phyloP scores from a whole-genome alignment of 129 eudicot genomes.

The Helichrysum umbraculigerum region DNA sequence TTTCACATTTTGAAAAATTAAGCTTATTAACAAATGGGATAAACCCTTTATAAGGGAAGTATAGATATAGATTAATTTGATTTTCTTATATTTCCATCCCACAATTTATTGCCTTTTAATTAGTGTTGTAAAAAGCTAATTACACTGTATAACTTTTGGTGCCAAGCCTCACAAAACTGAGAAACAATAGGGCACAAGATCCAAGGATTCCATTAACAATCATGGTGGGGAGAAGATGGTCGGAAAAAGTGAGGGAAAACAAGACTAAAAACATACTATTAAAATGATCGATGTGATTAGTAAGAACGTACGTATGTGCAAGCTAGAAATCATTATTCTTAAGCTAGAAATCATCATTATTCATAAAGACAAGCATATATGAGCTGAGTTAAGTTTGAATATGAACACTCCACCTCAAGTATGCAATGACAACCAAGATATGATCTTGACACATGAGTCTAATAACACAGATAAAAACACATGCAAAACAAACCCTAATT shows the following conservation, averaged over 20 bases:
- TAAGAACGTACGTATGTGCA: neutral
- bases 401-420: slow-evolving; percentile 12
- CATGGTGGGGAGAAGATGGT: slow-evolving; percentile 17
- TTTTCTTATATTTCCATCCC: neutral
- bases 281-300: neutral
- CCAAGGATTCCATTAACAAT: slow-evolving; percentile 27
- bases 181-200: slow-evolving; percentile 23
- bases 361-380: slow-evolving; percentile 16
- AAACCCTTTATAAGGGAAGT: too few species aligned
- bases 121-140: neutral
- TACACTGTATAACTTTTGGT: slow-evolving; percentile 5
- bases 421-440: slow-evolving; percentile 15
- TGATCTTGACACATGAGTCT: slow-evolving; percentile 23
- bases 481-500: slow-evolving; percentile 28
- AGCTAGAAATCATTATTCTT: neutral
- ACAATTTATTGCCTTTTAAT: neutral
- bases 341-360: neutral
- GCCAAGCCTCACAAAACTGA: slow-evolving; percentile 6
- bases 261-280: slow-evolving; percentile 1
- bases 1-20: too few species aligned
- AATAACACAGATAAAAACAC: slow-evolving; percentile 9
- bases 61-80: neutral
- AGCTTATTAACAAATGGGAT: too few species aligned
- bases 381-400: slow-evolving; percentile 19
- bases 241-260: slow-evolving; percentile 16